Base-by-base conservation (phyloP, 73 alveolate genomes). In the Paramecium pentaurelia region DNA sequence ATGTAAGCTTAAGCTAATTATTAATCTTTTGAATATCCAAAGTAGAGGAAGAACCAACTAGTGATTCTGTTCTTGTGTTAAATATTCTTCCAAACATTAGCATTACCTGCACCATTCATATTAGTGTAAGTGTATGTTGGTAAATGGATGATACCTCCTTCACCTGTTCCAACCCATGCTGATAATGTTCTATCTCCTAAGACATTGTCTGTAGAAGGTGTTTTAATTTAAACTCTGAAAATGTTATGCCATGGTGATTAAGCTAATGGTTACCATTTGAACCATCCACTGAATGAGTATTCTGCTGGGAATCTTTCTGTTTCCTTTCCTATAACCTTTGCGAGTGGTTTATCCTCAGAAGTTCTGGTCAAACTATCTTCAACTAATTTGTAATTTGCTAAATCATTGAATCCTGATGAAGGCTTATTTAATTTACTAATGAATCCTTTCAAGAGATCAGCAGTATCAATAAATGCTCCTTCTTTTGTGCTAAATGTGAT, bases 211-310 rank as follows among this genome's bases (percentile, higher is more conserved):
- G 93, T 32, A 12, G 93, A 51, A 8, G 93, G 93, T 3, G 40
- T n/a, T 8, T 86, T 86, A 14, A 86, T 3, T 10, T 86, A 3
- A 12, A 86, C 93, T 86, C 93, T 86, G 87, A 86, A 86, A 38
- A 86, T 11, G 25, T 86, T 86, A 59, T 86, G 93, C 93, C 93
- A 86, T 12, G 93, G 49, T 28, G 58, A 30, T 86, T 86, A 30
- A 8, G 87, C 87, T 1, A 40, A 18, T 9, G 86, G 86, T 22
- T 18, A 10, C 93, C 93, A 86, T 30, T 58, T 60, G 68, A 86
- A 86, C 93, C 93, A 86, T 27, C 93, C 93, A 54, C 87, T 54
- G 32, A 86, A 12, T 22, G 91, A 71, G 27, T 80, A 80, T 49
- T 80, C 91, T 14, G n/a, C 12, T 80, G 91, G 91, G 91, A 80